Evolutionary conservation across 257 asterid genomes (phyloP), one percentile per base, ranked within the genome.

Genomic region (Ligustrum vulgare): DNA sequence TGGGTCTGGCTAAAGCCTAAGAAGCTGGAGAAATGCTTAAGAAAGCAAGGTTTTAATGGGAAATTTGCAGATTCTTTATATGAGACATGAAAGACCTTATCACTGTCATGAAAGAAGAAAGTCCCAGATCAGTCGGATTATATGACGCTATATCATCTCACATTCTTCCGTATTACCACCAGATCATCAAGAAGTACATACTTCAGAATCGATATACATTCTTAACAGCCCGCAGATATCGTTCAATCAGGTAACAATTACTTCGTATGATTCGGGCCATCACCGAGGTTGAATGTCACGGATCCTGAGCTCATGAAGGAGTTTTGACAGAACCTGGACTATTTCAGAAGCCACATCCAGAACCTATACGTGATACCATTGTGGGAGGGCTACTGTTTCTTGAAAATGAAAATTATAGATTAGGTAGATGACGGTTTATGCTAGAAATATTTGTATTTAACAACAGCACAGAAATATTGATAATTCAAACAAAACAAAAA

Each of bases 241-340:
- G 13, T 20, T 58, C 23, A 2, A 60, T 60, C 62, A 85, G 86
- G 90, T 28, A 63, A 81, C 18, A 81, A 78, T 71, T 39, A 72
- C 18, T 84, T 82, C 69, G 33, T 78, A 10, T 86, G 90, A 88
- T 68, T 86, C 0, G 88, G 88, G 1, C 86, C 88, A 10, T 75
- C 69, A 4, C 90, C 86, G 18, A 68, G 70, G 23, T 11, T 86
- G 75, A 62, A 33, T 15, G 56, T 84, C 10, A 41, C 56, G 2
- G 88, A 86, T 13, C 84, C 90, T 16, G 71, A 77, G 72, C 71
- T 82, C 1, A n/a, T 86, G 70, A 81, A 70, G 77, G 90, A 84
- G 77, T 86, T 56, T 71, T 86, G 1, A 36, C 80, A 0, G 80
- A 69, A 20, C 77, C 82, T 0, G 76, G 74, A 3, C 18, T 77